phyloP scores from a whole-genome alignment of 257 asterid species.

The Misopates orontium region DNA sequence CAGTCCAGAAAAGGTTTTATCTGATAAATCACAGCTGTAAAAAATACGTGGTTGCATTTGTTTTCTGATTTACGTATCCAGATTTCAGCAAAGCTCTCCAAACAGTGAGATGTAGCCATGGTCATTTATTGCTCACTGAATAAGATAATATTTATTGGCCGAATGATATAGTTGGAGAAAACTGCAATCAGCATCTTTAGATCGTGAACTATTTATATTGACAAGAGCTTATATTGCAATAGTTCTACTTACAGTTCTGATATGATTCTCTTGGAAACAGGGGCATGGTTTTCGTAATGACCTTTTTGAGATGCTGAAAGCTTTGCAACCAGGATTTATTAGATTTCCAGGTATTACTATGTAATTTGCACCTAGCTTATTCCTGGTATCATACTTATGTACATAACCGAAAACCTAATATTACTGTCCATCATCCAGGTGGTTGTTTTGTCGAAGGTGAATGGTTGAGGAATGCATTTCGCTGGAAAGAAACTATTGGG shows the following conservation, averaged over 20 bases:
- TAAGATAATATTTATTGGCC: background rate
- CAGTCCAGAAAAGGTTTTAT: background rate
- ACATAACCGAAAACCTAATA: background rate
- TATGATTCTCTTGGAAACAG: conserved; percentile 41
- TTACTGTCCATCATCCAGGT: conserved; percentile 46
- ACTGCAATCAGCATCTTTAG: conserved; percentile 1
- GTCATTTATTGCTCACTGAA: no score
- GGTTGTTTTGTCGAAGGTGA: conserved; percentile 98
- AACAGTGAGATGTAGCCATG: no score
- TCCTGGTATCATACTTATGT: no score
- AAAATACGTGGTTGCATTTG: conserved; percentile 2
- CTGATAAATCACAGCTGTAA: background rate
- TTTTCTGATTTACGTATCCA: background rate
- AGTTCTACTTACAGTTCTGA: conserved; percentile 1
- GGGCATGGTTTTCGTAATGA: conserved; percentile 96
- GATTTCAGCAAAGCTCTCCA: background rate
- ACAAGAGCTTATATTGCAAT: background rate
- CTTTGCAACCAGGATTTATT: conserved; percentile 71
- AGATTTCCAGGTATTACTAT: conserved; percentile 81
- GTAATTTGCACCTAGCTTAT: conserved; percentile 6
- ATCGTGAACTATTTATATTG: conserved; percentile 7
- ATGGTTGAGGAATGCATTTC: conserved; percentile 86
- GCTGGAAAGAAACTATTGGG: conserved; percentile 97
- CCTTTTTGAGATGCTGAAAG: conserved; percentile 73
- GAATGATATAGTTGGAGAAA: background rate